phyloP scores from a whole-genome alignment of 2,329 filamentous ascomycete genomes.

The Penicillium sp. region DNA sequence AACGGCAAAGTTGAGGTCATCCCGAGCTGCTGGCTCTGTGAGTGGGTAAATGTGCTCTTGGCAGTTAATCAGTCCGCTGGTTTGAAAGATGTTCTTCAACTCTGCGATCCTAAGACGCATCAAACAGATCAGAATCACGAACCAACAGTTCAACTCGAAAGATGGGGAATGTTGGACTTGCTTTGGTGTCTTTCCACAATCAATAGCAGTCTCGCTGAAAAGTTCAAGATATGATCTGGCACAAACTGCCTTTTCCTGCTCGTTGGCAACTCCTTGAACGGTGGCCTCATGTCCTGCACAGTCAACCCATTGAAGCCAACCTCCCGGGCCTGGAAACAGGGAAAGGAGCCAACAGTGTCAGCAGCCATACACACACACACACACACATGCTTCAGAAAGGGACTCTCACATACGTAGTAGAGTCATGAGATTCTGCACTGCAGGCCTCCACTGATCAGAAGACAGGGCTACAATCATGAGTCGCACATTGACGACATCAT shows the following conservation, averaged over 20 bases:
- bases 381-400: not conserved
- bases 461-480: constrained; percentile 4
- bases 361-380: not conserved
- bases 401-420: not conserved
- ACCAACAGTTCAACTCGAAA: too few species aligned
- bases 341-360: not conserved
- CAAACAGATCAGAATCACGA: not conserved
- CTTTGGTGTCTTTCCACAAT: not conserved
- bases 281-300: not conserved
- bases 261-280: not conserved
- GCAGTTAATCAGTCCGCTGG: not conserved
- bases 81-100: not conserved
- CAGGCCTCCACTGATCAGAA: constrained; percentile 1
- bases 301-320: not conserved
- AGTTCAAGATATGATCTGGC: not conserved
- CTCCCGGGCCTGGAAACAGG: not conserved
- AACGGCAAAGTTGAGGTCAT: not conserved
- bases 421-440: constrained; percentile 1
- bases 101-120: not conserved
- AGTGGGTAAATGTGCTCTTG: not conserved
- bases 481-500: constrained; percentile 5
- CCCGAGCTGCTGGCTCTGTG: not conserved
- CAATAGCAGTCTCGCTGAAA: not conserved
- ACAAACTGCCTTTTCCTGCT: not conserved
- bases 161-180: not conserved